A percentile compares a stretch with the other conserved stretches of the same genome.
phyloP scores from a whole-genome alignment of 31 red algal genomes.

The Asparagopsis taxiformis region DNA sequence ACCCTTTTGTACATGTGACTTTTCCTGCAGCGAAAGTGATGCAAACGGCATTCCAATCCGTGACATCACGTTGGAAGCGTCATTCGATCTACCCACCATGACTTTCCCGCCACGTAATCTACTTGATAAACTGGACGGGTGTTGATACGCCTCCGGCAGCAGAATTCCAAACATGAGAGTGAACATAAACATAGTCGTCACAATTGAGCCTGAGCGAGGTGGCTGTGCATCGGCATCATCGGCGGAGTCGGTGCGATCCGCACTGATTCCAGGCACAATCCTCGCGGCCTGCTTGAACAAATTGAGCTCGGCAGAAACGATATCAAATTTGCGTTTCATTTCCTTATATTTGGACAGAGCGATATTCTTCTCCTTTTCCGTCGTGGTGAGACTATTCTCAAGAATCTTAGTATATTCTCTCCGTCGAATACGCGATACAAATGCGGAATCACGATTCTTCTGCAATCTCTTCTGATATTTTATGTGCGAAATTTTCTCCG shows the following conservation, averaged over 20 bases:
- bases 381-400: slow-evolving; percentile 19
- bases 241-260: too few species aligned
- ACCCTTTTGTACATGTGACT: too few species aligned
- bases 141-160: too few species aligned
- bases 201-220: background rate
- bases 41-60: too few species aligned
- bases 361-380: slow-evolving; percentile 39
- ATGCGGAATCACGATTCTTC: slow-evolving; percentile 63
- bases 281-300: slow-evolving; percentile 4
- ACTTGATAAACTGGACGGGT: too few species aligned
- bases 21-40: too few species aligned
- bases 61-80: too few species aligned
- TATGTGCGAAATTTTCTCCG: too few species aligned
- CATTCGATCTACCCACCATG: too few species aligned
- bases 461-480: slow-evolving; percentile 57
- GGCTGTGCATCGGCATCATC: too few species aligned
- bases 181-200: slow-evolving; percentile 33
- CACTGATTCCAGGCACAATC: too few species aligned
- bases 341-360: slow-evolving; percentile 1
- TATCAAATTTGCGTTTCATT: slow-evolving; percentile 15
- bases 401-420: slow-evolving; percentile 50
- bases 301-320: slow-evolving; percentile 11
- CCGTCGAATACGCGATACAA: slow-evolving; percentile 56
- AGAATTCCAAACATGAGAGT: slow-evolving; percentile 19
- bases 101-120: too few species aligned